These are phyloP conservation scores for Ceratocystis variospora DNA, from an alignment of 2,329 filamentous ascomycete genomes.

Conservation along the genomic window DNA sequence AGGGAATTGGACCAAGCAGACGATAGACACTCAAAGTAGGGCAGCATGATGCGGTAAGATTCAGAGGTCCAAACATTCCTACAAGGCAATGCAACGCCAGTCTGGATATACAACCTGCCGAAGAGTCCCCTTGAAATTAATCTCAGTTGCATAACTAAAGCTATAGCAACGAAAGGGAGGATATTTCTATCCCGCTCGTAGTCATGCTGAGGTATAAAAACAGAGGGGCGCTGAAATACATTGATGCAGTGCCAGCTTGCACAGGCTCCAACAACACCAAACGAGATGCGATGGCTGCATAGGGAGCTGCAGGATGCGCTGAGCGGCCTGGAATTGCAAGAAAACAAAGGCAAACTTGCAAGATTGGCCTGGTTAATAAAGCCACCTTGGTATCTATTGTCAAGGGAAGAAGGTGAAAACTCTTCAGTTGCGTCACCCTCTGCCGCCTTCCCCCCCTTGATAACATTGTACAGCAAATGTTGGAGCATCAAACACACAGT, in stretches of 20 bases:
- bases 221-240: neutral
- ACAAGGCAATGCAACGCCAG: neutral
- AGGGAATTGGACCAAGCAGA: neutral
- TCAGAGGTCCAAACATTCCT: neutral
- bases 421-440: neutral
- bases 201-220: neutral
- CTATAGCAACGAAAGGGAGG: neutral
- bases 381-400: neutral
- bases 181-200: neutral
- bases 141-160: neutral
- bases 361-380: neutral
- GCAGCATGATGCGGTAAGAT: neutral
- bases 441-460: neutral
- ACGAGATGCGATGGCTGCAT: neutral
- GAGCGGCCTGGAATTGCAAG: neutral
- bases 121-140: neutral
- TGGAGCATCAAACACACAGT: too few relatives aligned
- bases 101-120: neutral
- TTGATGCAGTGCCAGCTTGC: constrained; percentile 5
- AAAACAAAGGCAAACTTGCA: neutral
- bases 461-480: too few relatives aligned
- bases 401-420: constrained; percentile 1
- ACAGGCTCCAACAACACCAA: neutral
- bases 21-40: neutral
- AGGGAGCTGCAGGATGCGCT: constrained; percentile 1